These are phyloP conservation scores for Moniliella sp. DNA, from an alignment of 1,284 basidiomycete genomes.

Conservation along the genomic window DNA sequence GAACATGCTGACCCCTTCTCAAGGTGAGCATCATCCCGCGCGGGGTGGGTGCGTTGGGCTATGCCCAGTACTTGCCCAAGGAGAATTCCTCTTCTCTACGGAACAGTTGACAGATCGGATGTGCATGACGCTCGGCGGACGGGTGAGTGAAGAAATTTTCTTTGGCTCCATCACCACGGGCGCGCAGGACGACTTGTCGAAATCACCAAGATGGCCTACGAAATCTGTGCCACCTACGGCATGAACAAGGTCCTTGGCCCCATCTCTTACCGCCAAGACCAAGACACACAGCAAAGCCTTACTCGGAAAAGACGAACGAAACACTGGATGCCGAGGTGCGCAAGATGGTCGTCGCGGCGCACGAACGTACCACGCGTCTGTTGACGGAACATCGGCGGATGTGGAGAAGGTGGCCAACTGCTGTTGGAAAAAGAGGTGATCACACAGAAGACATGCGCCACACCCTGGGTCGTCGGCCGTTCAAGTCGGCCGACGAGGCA, in stretches of 20 bases:
- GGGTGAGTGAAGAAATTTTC: conserved; percentile 93
- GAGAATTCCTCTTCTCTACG: conserved; percentile 88
- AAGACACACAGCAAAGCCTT: conserved; percentile 88
- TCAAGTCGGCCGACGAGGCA: conserved; percentile 45
- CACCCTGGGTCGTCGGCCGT: conserved; percentile 63
- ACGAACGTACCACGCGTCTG: conserved; percentile 61
- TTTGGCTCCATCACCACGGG: conserved; percentile 86
- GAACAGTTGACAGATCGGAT: conserved; percentile 86
- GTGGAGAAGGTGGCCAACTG: conserved; percentile 78
- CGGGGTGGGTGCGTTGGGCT: conserved; percentile 84
- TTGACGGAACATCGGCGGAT: conserved; percentile 60
- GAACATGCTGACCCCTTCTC: conserved; percentile 88
- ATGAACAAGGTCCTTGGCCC: conserved; percentile 89
- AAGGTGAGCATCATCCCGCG: conserved; percentile 97
- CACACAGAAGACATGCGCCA: conserved; percentile 76
- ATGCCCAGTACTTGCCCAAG: conserved; percentile 82
- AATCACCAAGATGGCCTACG: conserved; percentile 91
- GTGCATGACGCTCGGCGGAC: conserved; percentile 96
- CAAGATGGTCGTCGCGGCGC: too few species aligned
- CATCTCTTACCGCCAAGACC: conserved; percentile 72
- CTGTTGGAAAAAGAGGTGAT: conserved; percentile 85
- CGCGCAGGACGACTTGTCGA: conserved; percentile 88
- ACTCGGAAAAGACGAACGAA: conserved; percentile 91
- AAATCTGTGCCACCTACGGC: conserved; percentile 51
- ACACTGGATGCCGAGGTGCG: too few species aligned